Conservation (phyloP, 116 monocot species). For the Iris pallida region DNA sequence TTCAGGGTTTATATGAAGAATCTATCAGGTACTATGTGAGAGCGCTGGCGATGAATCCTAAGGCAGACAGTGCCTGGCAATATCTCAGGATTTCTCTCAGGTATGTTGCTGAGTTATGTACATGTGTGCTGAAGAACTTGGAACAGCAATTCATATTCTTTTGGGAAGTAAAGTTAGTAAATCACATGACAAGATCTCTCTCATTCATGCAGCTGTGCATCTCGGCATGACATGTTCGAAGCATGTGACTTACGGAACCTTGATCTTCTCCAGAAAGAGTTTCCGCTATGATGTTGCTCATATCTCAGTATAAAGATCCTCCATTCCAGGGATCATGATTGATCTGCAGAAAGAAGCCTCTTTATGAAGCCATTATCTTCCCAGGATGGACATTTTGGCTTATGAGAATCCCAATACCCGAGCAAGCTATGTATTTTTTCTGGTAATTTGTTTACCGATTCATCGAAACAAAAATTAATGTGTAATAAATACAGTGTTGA, state of each 20-base stretch:
- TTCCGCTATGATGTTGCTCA: conserved; percentile 55
- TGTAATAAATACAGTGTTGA: too few relatives aligned
- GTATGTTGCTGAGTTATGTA: conserved; percentile 18
- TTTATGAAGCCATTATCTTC: too few relatives aligned
- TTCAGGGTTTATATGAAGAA: conserved; percentile 80
- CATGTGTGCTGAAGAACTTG: background rate
- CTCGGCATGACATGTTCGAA: conserved; percentile 82
- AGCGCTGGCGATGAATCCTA: conserved; percentile 96
- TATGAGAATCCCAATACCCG: too few relatives aligned
- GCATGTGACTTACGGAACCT: conserved; percentile 86
- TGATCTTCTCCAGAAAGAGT: conserved; percentile 93
- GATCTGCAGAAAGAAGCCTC: too few relatives aligned
- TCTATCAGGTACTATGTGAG: conserved; percentile 92
- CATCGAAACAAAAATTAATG: too few relatives aligned
- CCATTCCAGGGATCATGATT: too few relatives aligned
- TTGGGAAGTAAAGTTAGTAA: background rate
- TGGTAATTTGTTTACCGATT: too few relatives aligned
- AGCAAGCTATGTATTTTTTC: too few relatives aligned
- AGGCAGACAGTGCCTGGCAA: conserved; percentile 98
- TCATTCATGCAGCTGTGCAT: conserved; percentile 57
- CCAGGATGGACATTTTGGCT: too few relatives aligned
- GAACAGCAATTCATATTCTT: background rate
- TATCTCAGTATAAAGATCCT: background rate
- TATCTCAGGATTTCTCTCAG: conserved; percentile 87
- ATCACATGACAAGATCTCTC: background rate